phyloP scores from a whole-genome alignment of 1,284 basidiomycete genomes.

The Ustilago cynodontis region DNA sequence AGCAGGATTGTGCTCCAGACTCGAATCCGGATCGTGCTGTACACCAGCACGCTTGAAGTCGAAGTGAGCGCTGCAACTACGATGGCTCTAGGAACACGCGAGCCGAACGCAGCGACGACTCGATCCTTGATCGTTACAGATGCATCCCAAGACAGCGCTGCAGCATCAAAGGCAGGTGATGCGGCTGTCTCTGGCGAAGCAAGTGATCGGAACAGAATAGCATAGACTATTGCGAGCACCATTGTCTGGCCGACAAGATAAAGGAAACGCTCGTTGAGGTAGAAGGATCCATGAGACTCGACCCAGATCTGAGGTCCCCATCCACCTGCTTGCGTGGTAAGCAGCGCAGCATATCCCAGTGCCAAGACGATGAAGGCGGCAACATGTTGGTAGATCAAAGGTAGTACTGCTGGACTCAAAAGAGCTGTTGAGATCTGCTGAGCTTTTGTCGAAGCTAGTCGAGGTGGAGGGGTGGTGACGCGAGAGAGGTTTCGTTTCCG shows the following conservation, averaged over 20 bases:
- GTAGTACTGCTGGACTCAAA: not conserved
- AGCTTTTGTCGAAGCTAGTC: constrained; percentile 11
- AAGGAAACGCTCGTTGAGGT: constrained; percentile 59
- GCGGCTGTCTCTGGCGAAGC: constrained; percentile 27
- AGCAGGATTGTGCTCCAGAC: constrained; percentile 49
- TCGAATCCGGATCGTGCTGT: constrained; percentile 44
- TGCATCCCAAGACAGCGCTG: constrained; percentile 1
- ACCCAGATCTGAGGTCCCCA: constrained; percentile 53
- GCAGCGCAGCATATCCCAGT: constrained; percentile 20
- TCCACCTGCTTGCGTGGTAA: constrained; percentile 18
- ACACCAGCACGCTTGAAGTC: constrained; percentile 19
- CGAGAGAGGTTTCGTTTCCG: constrained; percentile 37
- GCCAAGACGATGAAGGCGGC: constrained; percentile 28
- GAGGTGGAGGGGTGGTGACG: constrained; percentile 14
- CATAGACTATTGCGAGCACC: constrained; percentile 34
- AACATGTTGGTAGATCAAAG: constrained; percentile 20
- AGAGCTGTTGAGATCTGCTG: constrained; percentile 26
- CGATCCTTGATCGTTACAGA: constrained; percentile 45
- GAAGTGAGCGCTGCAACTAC: constrained; percentile 22
- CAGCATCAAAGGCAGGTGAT: constrained; percentile 36
- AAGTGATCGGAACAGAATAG: constrained; percentile 19
- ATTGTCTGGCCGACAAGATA: constrained; percentile 28
- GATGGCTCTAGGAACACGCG: constrained; percentile 17
- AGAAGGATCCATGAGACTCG: constrained; percentile 51
- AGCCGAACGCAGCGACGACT: constrained; percentile 8